Conservation (phyloP, 1,139 yeast genomes). For the Geotrichum macrosporum region DNA sequence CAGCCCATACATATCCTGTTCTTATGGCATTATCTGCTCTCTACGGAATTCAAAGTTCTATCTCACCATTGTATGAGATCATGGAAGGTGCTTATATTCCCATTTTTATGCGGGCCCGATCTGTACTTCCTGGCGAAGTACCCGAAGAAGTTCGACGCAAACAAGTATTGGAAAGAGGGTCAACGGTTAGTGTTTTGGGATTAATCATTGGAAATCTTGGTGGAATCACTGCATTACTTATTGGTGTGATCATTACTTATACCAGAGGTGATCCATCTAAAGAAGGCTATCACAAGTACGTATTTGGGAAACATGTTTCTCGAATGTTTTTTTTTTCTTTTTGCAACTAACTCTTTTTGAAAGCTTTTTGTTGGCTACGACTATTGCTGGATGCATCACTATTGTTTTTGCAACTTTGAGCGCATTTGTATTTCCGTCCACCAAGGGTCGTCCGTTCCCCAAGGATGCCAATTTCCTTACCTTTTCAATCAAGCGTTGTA, state of each 20-base stretch:
- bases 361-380: constrained; percentile 42
- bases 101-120: constrained; percentile 41
- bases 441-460: constrained; percentile 37
- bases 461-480: constrained; percentile 32
- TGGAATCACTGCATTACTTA: constrained; percentile 42
- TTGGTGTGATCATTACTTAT: constrained; percentile 44
- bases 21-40: constrained; percentile 38
- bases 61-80: constrained; percentile 41
- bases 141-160: constrained; percentile 36
- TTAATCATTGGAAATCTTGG: constrained; percentile 43
- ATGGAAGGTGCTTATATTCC: constrained; percentile 47
- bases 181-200: constrained; percentile 44
- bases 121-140: constrained; percentile 25
- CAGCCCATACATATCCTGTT: constrained; percentile 31
- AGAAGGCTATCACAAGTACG: constrained; percentile 36
- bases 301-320: no score
- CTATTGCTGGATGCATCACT: constrained; percentile 44
- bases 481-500: constrained; percentile 34
- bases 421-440: constrained; percentile 39
- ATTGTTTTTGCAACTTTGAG: constrained; percentile 36
- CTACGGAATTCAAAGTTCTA: constrained; percentile 39
- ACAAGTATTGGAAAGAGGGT: constrained; percentile 39
- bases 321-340: no score
- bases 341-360: background rate
- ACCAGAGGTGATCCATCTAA: constrained; percentile 34